phyloP scores from a whole-genome alignment of 164 flowering plant species.

The Nymphaea colorata region DNA sequence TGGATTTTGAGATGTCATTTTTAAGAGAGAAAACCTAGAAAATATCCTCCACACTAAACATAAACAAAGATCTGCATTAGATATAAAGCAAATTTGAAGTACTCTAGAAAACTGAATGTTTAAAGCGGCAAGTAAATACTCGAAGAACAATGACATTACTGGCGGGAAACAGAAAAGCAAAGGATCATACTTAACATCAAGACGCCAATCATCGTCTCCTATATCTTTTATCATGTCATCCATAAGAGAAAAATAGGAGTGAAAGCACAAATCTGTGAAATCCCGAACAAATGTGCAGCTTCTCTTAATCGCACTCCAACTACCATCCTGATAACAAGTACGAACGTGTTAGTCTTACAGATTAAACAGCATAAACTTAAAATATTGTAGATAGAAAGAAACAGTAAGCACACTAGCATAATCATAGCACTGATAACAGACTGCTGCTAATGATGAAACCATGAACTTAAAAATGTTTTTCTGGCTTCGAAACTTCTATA shows the following conservation, averaged over 20 bases:
- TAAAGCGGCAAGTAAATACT: neutral
- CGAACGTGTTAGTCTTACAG: neutral
- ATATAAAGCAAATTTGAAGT: too few species aligned
- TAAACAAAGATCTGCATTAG: too few species aligned
- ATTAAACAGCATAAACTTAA: neutral
- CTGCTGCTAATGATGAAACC: too few species aligned
- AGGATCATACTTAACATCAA: conserved; percentile 47
- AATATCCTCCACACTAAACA: too few species aligned
- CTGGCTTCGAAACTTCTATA: too few species aligned
- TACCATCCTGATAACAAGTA: conserved; percentile 54
- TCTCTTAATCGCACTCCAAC: conserved; percentile 50
- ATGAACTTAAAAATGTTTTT: too few species aligned
- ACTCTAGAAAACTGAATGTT: neutral
- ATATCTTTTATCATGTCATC: conserved; percentile 63
- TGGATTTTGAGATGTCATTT: too few species aligned
- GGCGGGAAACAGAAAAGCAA: neutral
- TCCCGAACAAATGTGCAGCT: conserved; percentile 73
- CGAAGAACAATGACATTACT: too few species aligned
- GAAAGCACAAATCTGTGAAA: conserved; percentile 82
- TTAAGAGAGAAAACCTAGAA: too few species aligned
- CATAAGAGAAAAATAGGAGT: conserved; percentile 90
- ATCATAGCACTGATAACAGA: too few species aligned
- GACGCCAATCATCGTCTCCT: conserved; percentile 37
- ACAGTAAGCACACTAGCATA: neutral
- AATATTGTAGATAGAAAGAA: neutral